A percentile compares a stretch with the other conserved stretches of the same genome.
These are phyloP conservation scores for Suillus discolor DNA, from an alignment of 768 basidiomycete genomes.

Conservation along the genomic window DNA sequence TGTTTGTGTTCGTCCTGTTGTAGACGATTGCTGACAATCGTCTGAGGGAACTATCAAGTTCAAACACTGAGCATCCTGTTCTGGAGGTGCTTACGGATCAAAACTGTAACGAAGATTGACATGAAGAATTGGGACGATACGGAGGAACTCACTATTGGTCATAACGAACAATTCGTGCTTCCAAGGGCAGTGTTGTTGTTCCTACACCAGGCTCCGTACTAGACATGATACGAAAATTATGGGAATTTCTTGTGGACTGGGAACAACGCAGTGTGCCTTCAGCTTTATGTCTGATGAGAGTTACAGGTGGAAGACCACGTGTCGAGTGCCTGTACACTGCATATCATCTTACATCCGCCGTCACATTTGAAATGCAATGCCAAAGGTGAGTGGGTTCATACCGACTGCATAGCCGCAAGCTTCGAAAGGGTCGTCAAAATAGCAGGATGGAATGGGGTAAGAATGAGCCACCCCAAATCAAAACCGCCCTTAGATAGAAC, in stretches of 20 bases:
- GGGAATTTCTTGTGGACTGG: too few relatives aligned
- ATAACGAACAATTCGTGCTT: neutral
- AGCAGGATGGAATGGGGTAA: neutral
- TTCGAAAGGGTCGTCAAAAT: neutral
- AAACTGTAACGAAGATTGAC: neutral
- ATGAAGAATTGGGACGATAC: neutral
- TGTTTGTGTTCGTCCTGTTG: neutral
- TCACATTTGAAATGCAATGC: neutral
- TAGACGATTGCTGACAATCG: neutral
- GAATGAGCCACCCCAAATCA: too few relatives aligned
- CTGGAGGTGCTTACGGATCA: neutral
- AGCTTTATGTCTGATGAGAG: neutral
- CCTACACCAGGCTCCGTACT: neutral
- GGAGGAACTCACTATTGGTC: neutral
- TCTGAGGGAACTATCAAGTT: neutral
- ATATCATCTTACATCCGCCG: neutral
- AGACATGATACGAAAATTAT: neutral
- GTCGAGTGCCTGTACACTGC: neutral
- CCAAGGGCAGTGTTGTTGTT: neutral
- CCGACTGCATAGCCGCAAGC: neutral
- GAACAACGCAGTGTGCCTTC: neutral
- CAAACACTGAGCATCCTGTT: neutral
- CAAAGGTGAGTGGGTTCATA: neutral
- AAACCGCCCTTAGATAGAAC: too few relatives aligned
- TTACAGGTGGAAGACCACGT: neutral